Conservation (phyloP, 257 asterid genomes). For the Eustoma russellianum region DNA sequence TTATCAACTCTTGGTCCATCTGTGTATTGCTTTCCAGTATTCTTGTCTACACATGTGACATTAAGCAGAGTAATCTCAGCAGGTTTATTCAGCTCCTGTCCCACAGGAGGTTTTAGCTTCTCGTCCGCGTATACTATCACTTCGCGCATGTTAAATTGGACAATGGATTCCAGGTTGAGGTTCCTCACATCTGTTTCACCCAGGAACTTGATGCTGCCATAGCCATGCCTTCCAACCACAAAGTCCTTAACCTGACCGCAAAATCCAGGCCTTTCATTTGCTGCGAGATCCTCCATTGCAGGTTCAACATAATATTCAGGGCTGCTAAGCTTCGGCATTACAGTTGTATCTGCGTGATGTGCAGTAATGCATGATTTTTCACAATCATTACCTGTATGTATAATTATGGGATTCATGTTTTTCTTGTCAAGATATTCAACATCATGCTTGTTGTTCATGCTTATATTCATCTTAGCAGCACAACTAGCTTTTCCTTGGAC, state of each 20-base stretch:
- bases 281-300: slow-evolving; percentile 19
- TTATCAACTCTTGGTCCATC: slow-evolving; percentile 58
- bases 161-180: slow-evolving; percentile 63
- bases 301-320: slow-evolving; percentile 23
- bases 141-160: slow-evolving; percentile 55
- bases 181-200: slow-evolving; percentile 78
- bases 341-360: slow-evolving; percentile 9
- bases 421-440: background rate
- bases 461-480: slow-evolving; percentile 1
- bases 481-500: background rate
- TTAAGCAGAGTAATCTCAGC: slow-evolving; percentile 84
- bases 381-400: background rate
- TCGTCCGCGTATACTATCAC: slow-evolving; percentile 62
- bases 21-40: slow-evolving; percentile 38
- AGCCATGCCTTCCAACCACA: slow-evolving; percentile 61
- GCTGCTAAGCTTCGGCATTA: slow-evolving; percentile 16
- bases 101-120: slow-evolving; percentile 68
- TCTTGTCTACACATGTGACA: slow-evolving; percentile 54
- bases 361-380: background rate
- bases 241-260: slow-evolving; percentile 67
- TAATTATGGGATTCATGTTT: background rate
- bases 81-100: slow-evolving; percentile 74
- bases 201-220: slow-evolving; percentile 72
- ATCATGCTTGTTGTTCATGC: background rate
- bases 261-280: slow-evolving; percentile 72